Conservation (phyloP, 2,329 filamentous ascomycete genomes). For the Paracorniculantispora psalliotae region DNA sequence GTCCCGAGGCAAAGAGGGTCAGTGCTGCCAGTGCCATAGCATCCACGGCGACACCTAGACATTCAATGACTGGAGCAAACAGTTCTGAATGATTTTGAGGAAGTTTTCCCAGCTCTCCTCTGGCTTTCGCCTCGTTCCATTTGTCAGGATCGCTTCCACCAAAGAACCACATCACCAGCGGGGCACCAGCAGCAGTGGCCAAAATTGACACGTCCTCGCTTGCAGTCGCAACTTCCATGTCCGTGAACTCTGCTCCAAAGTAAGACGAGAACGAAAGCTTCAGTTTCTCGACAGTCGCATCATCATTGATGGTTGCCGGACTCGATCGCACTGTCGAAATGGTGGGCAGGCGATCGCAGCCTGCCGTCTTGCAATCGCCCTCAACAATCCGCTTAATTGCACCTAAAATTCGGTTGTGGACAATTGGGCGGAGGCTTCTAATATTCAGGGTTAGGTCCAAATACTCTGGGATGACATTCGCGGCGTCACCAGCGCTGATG, state of each 20-base stretch:
- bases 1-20: neutral
- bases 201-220: neutral
- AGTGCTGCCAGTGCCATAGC: neutral
- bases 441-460: neutral
- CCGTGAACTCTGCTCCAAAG: neutral
- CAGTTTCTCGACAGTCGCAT: neutral
- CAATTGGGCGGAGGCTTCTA: neutral
- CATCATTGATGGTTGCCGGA: neutral
- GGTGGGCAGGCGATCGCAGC: neutral
- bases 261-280: neutral
- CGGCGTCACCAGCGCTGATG: constrained; percentile 35
- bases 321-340: neutral
- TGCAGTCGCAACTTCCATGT: neutral
- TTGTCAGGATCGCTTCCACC: neutral
- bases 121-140: neutral
- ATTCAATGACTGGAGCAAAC: neutral
- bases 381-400: neutral
- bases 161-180: neutral
- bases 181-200: neutral
- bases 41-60: neutral
- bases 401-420: neutral
- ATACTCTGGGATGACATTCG: constrained; percentile 40
- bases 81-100: neutral
- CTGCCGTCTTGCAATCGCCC: neutral
- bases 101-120: neutral